Evolutionary conservation across 1,139 yeast genomes (phyloP).

Genomic region (Pichia sp.): DNA sequence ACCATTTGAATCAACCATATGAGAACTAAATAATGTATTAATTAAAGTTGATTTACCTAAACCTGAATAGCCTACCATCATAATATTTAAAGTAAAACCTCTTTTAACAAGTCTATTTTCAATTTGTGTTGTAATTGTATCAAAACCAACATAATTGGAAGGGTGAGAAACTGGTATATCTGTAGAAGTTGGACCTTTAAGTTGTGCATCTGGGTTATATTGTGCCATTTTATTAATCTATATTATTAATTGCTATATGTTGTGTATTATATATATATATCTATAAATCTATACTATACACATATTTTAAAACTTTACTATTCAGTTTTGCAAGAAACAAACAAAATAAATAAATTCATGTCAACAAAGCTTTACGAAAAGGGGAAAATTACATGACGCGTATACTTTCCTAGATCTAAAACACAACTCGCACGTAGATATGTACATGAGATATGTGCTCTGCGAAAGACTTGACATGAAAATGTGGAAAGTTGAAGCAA

Average conservation of each 20-base stretch:
- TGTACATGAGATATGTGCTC: background rate
- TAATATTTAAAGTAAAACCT: constrained; percentile 89
- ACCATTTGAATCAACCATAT: constrained; percentile 67
- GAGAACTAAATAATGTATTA: constrained; percentile 84
- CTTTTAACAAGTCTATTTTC: constrained; percentile 86
- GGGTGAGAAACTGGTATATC: constrained; percentile 31
- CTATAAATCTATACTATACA: too few species aligned
- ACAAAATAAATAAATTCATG: too few species aligned
- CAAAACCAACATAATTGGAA: constrained; percentile 79
- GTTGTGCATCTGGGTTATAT: background rate
- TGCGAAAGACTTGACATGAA: too few species aligned
- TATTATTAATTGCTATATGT: too few species aligned
- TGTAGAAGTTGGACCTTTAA: background rate
- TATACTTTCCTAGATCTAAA: background rate
- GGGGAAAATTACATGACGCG: background rate
- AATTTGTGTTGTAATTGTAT: constrained; percentile 91
- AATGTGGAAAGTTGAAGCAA: too few species aligned
- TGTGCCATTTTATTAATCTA: background rate
- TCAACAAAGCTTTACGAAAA: background rate
- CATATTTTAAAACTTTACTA: too few species aligned
- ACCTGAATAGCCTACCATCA: constrained; percentile 94
- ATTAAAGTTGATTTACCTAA: constrained; percentile 89
- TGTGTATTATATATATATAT: too few species aligned
- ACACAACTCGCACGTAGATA: background rate
- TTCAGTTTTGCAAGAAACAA: too few species aligned